Base-by-base conservation (phyloP, 2,329 filamentous ascomycete species). In the Phyllosticta ampelicida region DNA sequence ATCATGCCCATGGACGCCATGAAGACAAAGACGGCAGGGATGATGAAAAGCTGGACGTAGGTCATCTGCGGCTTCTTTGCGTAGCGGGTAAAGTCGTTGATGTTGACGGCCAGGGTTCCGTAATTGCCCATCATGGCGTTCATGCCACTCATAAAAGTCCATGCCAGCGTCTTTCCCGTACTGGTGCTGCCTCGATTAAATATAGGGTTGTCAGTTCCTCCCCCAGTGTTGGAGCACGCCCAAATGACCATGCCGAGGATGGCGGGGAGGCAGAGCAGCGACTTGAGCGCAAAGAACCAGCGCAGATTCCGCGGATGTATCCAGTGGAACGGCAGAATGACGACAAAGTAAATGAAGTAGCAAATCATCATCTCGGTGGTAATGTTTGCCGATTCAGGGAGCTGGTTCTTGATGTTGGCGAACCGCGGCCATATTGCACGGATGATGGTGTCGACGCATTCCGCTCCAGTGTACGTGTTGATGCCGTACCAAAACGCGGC, bases 401-500 rank as follows among this genome's bases (percentile, higher is more conserved):
- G 53, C 10, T 50, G 48, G 54, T 65, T 65, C 8, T 30, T 53
- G 10, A 65, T 19, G 16, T 48, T 36, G n/a, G 48, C 48, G 29
- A 64, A 65, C 10, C 55, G 54, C 4, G 63, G 64, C 63, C 60
- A 66, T 51, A 62, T 60, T 0, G 66, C 66, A 29, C 63, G 61
- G 29, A 70, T 61, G 51, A 69, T 67, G 0, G 64, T 61, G 54
- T 62, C 54, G 20, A 69, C 58, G 58, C 65, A 66, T 23, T 67
- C 63, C 5, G 66, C 66, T 16, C 67, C 66, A 23, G 64, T 67
- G 51, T 67, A 67, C 26, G 66, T 67, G 8, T 64, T 64, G 53
- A 68, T 67, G 1, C 66, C 67, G 53, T 66, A 68, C 69, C 70
- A 72, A 61, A 73, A 70, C 11, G 71, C 65, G 19, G 67, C 68